Percentiles rank a stretch among this genome's conserved stretches.
Evolutionary conservation across 768 basidiomycete species (phyloP).

Genomic region (Glaciozyma antarctica): DNA sequence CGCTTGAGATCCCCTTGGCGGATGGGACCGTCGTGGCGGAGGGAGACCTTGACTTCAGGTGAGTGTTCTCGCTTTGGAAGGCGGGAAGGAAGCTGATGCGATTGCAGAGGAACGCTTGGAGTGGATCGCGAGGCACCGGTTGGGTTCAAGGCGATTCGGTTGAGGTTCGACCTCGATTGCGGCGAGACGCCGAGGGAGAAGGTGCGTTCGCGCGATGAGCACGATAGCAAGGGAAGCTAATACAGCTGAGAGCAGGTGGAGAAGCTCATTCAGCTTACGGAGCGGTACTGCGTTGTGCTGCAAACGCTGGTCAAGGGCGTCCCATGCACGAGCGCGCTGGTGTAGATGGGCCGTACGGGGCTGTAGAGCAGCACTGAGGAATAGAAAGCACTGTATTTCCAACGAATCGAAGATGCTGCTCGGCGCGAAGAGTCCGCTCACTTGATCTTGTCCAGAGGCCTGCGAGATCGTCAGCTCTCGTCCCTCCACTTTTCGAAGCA

Average conservation of each 20-base stretch:
- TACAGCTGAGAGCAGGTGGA: neutral
- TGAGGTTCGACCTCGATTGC: slow-evolving; percentile 16
- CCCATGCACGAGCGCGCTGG: neutral
- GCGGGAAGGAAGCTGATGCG: neutral
- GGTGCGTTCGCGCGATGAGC: neutral
- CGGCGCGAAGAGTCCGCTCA: neutral
- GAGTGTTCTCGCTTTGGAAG: neutral
- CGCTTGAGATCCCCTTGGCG: neutral
- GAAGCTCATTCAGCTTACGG: slow-evolving; percentile 10
- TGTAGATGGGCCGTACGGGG: too few relatives aligned
- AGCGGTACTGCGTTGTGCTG: slow-evolving; percentile 13
- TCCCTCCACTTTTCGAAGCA: neutral
- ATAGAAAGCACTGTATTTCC: neutral
- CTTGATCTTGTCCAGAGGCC: slow-evolving; percentile 10
- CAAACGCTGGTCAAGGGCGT: slow-evolving; percentile 7
- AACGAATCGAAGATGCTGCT: too few relatives aligned
- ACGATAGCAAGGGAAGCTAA: neutral
- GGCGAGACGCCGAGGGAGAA: slow-evolving; percentile 9
- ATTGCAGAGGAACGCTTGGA: slow-evolving; percentile 4
- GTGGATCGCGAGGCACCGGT: slow-evolving; percentile 6
- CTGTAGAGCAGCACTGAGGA: too few relatives aligned
- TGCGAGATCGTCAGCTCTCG: neutral
- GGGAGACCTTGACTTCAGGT: slow-evolving; percentile 14
- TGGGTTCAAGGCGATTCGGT: slow-evolving; percentile 8
- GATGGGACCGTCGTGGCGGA: neutral